These are phyloP conservation scores for Phytophthora hybrid DNA, from an alignment of 352 stramenopile genomes.

Conservation along the genomic window DNA sequence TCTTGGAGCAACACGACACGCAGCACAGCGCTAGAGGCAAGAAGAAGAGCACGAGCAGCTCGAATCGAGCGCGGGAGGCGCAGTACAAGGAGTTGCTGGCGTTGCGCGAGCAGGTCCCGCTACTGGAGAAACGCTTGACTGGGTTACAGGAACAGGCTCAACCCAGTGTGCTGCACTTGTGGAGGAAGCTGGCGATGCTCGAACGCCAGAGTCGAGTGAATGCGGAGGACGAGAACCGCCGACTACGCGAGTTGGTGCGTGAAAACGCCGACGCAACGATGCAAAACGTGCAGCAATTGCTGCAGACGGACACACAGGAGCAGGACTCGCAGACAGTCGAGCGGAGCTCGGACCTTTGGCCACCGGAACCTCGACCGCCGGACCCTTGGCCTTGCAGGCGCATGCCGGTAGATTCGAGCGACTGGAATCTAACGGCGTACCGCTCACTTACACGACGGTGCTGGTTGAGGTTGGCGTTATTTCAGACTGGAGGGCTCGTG, in stretches of 20 bases:
- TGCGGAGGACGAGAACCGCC: slow-evolving; percentile 34
- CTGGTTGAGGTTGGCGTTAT: not conserved
- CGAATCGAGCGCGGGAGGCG: slow-evolving; percentile 38
- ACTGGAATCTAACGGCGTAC: slow-evolving; percentile 28
- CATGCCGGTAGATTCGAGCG: slow-evolving; percentile 25
- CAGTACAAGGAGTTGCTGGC: slow-evolving; percentile 31
- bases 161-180: slow-evolving; percentile 12
- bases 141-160: slow-evolving; percentile 8
- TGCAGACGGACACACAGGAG: slow-evolving; percentile 13
- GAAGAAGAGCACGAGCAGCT: slow-evolving; percentile 30
- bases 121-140: slow-evolving; percentile 25
- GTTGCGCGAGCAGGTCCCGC: slow-evolving; percentile 22
- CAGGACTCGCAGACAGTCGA: not conserved
- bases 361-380: slow-evolving; percentile 13
- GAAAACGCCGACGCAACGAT: slow-evolving; percentile 15
- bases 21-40: not conserved
- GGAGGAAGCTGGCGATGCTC: slow-evolving; percentile 27
- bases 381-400: slow-evolving; percentile 20
- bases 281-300: slow-evolving; percentile 17
- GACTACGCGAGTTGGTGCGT: slow-evolving; percentile 29
- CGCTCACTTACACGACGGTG: not conserved
- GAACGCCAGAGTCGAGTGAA: slow-evolving; percentile 24
- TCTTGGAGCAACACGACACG: slow-evolving; percentile 36
- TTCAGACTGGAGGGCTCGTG: slow-evolving; percentile 15
- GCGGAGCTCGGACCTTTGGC: slow-evolving; percentile 2